phyloP scores from a whole-genome alignment of 495 filamentous ascomycete genomes.

The Podospora bellae-mahoneyi region DNA sequence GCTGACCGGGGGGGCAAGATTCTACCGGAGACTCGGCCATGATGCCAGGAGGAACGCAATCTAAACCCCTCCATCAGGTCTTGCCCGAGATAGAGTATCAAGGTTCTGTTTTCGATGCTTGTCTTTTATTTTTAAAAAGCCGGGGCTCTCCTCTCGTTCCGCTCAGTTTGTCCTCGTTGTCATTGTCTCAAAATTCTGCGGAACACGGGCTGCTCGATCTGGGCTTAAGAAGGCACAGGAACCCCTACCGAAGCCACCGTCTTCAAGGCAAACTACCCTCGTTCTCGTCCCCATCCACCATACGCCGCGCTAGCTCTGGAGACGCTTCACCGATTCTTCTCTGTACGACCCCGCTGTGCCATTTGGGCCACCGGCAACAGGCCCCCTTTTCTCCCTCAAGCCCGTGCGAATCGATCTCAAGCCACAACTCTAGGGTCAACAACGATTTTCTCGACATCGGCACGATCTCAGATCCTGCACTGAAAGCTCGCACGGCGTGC shows the following conservation, averaged over 20 bases:
- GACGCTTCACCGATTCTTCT: constrained; percentile 12
- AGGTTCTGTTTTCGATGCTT: constrained; percentile 18
- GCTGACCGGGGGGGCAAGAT: constrained; percentile 14
- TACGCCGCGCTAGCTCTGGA: constrained; percentile 4
- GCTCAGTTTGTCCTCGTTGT: constrained; percentile 29
- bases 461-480: constrained; percentile 28
- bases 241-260: constrained; percentile 22
- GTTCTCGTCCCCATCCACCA: constrained; percentile 13
- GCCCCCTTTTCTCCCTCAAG: constrained; percentile 18
- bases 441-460: constrained; percentile 25
- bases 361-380: constrained; percentile 20
- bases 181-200: constrained; percentile 38
- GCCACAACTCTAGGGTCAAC: constrained; percentile 27
- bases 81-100: constrained; percentile 23
- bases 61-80: constrained; percentile 23
- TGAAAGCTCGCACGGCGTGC: constrained; percentile 22
- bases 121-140: constrained; percentile 28
- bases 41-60: constrained; percentile 24
- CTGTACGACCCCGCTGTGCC: constrained; percentile 26
- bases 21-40: constrained; percentile 19
- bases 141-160: constrained; percentile 26
- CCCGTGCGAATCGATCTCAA: constrained; percentile 29
- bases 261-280: constrained; percentile 13
- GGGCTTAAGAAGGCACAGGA: constrained; percentile 32
- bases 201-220: constrained; percentile 22